Base-by-base conservation (phyloP, 148 eudicot species). In the Vaccinium darrowii region DNA sequence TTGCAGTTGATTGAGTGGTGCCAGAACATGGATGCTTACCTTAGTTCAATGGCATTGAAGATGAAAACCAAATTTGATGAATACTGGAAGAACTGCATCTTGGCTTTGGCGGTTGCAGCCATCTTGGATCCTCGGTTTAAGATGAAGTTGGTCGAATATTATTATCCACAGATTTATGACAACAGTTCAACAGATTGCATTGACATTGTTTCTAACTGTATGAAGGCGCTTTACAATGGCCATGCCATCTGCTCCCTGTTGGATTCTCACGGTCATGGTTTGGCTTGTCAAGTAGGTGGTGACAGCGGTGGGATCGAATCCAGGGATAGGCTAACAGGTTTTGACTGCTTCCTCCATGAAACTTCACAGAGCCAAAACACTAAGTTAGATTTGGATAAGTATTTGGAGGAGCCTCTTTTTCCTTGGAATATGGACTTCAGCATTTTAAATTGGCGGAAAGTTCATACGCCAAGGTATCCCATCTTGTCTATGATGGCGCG, bases 61-160 rank as follows among this genome's bases (percentile, higher is more conserved):
- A 87, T 96, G 94, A 91, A 93, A 90, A 85, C 77, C 16, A 92
- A 90, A 88, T 92, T 96, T 65, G 94, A 96, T 85, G 94, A 93
- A 13, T 93, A 94, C 82, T 96, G 99, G 99, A 89, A 91, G 80
- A 90, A 91, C 81, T 92, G 97, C 86, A 92, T 91, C 89, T 85
- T 94, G 91, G 91, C 93, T 81, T 89, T 96, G 90, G 92, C 98
- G 78, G 89, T 95, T 89, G 97, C 97, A 82, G 97, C 97, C 30
- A 92, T 96, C 79, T 87, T 96, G 84, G 99, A 96, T 89, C 99
- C 99, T 56, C 93, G 97, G 23, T 94, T 88, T 86, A 96, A 96
- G 92, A 93, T 94, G 87, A 92, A 94, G 79, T 87, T 96, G 80
- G 93, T 96, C 62, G 97, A 96, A 83, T 96, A 94, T 84, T 96